Conservation (phyloP, 2,329 filamentous ascomycete genomes). For the Colletotrichum ledebouriae region DNA sequence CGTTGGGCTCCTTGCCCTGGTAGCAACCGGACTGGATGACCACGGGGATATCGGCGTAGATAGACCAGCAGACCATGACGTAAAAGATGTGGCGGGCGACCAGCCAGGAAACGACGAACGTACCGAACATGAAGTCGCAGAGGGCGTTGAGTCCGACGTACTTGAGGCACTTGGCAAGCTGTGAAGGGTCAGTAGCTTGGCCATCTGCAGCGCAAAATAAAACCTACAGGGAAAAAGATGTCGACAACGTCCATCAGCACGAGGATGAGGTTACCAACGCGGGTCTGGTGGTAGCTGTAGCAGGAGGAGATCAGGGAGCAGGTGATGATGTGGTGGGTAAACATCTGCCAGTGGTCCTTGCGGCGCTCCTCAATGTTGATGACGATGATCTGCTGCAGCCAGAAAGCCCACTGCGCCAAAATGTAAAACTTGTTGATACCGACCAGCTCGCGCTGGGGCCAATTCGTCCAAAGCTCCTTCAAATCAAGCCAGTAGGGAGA, state of each 20-base stretch:
- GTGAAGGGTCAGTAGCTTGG: slow-evolving; percentile 34
- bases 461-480: slow-evolving; percentile 84
- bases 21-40: slow-evolving; percentile 81
- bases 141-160: slow-evolving; percentile 82
- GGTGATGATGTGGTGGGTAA: slow-evolving; percentile 93
- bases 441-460: slow-evolving; percentile 82
- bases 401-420: slow-evolving; percentile 90
- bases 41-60: slow-evolving; percentile 75
- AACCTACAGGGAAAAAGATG: slow-evolving; percentile 83
- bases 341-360: slow-evolving; percentile 97
- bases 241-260: slow-evolving; percentile 96
- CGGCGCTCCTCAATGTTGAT: slow-evolving; percentile 94
- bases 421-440: slow-evolving; percentile 90
- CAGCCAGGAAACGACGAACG: slow-evolving; percentile 91
- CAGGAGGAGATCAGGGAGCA: slow-evolving; percentile 82
- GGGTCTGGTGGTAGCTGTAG: slow-evolving; percentile 89
- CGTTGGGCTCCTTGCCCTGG: slow-evolving; percentile 66
- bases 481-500: slow-evolving; percentile 85
- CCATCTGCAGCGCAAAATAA: background rate
- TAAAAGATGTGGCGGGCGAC: slow-evolving; percentile 86
- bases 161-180: slow-evolving; percentile 94
- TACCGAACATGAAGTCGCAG: slow-evolving; percentile 86
- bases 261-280: slow-evolving; percentile 89
- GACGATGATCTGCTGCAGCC: slow-evolving; percentile 93
- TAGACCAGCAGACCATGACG: slow-evolving; percentile 83